Evolutionary conservation across 192 early-diverging fungal genomes (phyloP), one percentile per base, ranked within the genome.

Genomic region (Podila minutissima): DNA sequence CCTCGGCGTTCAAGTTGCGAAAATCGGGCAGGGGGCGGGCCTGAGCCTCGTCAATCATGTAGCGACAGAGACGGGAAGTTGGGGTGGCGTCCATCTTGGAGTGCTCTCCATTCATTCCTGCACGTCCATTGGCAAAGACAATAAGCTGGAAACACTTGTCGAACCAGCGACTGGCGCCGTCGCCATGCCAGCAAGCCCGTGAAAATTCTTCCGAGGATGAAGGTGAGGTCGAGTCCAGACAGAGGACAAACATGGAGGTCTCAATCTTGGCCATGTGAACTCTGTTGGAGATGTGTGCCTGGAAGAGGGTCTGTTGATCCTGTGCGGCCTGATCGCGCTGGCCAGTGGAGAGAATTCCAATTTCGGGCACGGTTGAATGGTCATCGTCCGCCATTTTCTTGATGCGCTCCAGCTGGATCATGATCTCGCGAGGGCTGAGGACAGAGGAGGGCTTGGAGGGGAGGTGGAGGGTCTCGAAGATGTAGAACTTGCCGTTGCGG

Each of bases 101-200:
- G 48, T 82, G 75, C 66, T 94, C 93, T 37, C 93, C 93, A 50
- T 89, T 71, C 57, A 91, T 83, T 6, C 84, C 89, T 2, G 86
- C 88, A 12, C 88, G 73, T 31, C 95, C 96, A 75, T 94, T 95
- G 59, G 90, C 89, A 71, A 92, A 91, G 41, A 95, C 84, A 29
- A 89, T 82, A n/a, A 95, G 69, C 17, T 84, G 89, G 60, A 94
- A 76, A 26, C 85, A 86, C 75, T 95, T 97, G 83, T 97, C 96
- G 65, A 93, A 95, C 96, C 96, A 97, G 4, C 96, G 87, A 74
- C 96, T 97, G 74, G 88, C 91, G 8, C 93, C 95, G 24, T 83
- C 89, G 24, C 93, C 91, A 84, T 94, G 93, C 94, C 94, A 93
- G 85, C 92, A 94, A 9, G 90, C 91, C 11, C 89, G 87, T 63